phyloP scores from a whole-genome alignment of 2,329 filamentous ascomycete species.

The Sclerotinia trifoliorum region DNA sequence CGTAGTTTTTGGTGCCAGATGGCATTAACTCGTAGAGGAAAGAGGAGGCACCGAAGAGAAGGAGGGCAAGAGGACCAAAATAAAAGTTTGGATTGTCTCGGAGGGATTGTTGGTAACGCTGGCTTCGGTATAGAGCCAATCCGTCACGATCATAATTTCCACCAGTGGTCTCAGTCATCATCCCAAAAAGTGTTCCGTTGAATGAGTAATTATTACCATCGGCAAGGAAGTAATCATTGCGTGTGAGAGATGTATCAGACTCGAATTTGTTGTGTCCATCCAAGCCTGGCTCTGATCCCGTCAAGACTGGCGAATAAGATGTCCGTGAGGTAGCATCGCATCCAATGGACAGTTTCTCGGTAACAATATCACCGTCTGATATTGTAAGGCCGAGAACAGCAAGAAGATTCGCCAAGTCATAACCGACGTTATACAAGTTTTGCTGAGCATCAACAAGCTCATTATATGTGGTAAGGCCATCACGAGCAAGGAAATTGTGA shows the following conservation, averaged over 20 bases:
- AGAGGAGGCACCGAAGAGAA: not conserved
- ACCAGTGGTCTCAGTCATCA: slow-evolving; percentile 35
- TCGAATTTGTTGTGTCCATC: slow-evolving; percentile 51
- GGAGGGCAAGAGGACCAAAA: slow-evolving; percentile 28
- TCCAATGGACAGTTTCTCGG: slow-evolving; percentile 33
- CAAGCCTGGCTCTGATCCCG: slow-evolving; percentile 32
- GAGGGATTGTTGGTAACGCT: slow-evolving; percentile 38
- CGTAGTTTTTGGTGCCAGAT: not conserved
- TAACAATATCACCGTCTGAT: slow-evolving; percentile 32
- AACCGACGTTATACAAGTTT: slow-evolving; percentile 34
- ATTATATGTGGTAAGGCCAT: slow-evolving; percentile 38
- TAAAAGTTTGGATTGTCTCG: slow-evolving; percentile 33
- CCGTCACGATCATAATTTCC: slow-evolving; percentile 41
- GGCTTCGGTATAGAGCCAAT: slow-evolving; percentile 35
- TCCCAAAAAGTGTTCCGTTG: slow-evolving; percentile 39
- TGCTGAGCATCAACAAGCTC: slow-evolving; percentile 36
- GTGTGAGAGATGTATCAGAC: slow-evolving; percentile 51
- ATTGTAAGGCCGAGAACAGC: slow-evolving; percentile 24
- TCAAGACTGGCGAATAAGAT: slow-evolving; percentile 28
- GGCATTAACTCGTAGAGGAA: slow-evolving; percentile 16
- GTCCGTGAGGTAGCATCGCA: slow-evolving; percentile 39
- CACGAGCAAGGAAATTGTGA: slow-evolving; percentile 43
- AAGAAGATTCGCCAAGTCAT: slow-evolving; percentile 27
- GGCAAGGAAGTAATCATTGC: slow-evolving; percentile 45
- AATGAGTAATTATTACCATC: slow-evolving; percentile 29